Evolutionary conservation across 2,329 filamentous ascomycete species (phyloP), one percentile per base, ranked within the genome.

Genomic region (Calonectria pseudoreteaudii): DNA sequence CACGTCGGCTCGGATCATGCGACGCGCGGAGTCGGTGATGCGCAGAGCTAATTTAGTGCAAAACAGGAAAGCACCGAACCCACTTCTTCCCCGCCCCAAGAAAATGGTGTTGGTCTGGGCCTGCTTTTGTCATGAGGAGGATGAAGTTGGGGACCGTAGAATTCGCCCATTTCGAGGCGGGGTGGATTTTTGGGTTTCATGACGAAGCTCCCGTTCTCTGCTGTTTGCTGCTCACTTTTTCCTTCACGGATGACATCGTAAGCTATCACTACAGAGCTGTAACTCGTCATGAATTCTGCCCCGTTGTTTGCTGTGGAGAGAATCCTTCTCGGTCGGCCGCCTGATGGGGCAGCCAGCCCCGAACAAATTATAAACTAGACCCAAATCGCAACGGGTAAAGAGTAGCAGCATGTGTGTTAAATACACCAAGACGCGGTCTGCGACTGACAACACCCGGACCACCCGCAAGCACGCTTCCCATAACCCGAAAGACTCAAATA

Each of bases 1-100:
- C 44, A 47, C 8, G 18, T 8, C n/a, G 10, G 20, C 44, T 47
- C 44, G 20, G 44, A 47, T 23, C 44, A 47, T 47, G 44, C 44
- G n/a, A 47, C n/a, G n/a, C n/a, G 44, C 23, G 44, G 44, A 47
- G 44, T 47, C 20, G 5, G 3, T 44, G 41, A 47, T 11, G 23
- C 13, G 44, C 44, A 13, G 11, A 23, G 23, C 18, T 26, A 18
- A 38, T 41, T 62, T 62, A 38, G 14, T 26, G 31, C 23, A 11
- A 41, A 62, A 62, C 38, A 62, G 56, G 56, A 26, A 62, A 62
- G 56, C 56, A 20, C 56, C 56, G 56, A 62, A 41, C 18, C 34
- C 38, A 62, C n/a, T 36, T 36, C 14, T 36, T 36, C 34, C 56
- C 56, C 56, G 38, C 56, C 9, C 13, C n/a, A 11, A 2, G 2